A percentile compares a stretch with the other conserved stretches of the same genome.
Conservation (phyloP, 495 filamentous ascomycete genomes). For the Talaromyces wortmannii region DNA sequence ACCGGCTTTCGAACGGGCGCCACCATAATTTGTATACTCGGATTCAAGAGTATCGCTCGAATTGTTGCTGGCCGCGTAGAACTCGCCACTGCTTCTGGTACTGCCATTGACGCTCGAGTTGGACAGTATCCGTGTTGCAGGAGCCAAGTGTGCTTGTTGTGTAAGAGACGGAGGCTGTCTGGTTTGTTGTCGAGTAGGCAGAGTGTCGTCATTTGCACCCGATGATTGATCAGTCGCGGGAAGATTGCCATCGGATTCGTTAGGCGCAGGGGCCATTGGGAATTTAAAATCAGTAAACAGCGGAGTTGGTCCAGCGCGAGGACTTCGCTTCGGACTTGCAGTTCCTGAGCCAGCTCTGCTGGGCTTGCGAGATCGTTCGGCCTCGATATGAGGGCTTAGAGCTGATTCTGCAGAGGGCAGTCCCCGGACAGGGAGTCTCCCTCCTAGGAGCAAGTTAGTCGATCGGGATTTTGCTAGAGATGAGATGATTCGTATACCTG, state of each 20-base stretch:
- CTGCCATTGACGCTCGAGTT: constrained; percentile 55
- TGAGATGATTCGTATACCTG: constrained; percentile 27
- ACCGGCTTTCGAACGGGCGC: constrained; percentile 32
- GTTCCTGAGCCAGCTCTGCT: constrained; percentile 18
- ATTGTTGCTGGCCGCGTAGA: constrained; percentile 89
- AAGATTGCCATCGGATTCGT: constrained; percentile 17
- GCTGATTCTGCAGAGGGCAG: not conserved
- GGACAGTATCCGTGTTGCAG: constrained; percentile 66
- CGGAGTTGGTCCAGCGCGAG: constrained; percentile 28
- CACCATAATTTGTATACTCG: constrained; percentile 70
- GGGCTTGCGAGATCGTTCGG: constrained; percentile 15
- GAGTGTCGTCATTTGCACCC: constrained; percentile 14
- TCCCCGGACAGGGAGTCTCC: not conserved
- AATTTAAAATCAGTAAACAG: constrained; percentile 63
- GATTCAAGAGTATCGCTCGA: constrained; percentile 90
- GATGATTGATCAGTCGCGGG: constrained; percentile 31
- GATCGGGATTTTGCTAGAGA: not conserved
- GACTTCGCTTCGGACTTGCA: constrained; percentile 21
- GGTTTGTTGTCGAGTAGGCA: constrained; percentile 7
- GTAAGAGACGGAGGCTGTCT: constrained; percentile 13
- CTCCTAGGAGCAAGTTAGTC: constrained; percentile 1
- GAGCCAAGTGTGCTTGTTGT: constrained; percentile 45
- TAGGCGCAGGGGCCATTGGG: constrained; percentile 42
- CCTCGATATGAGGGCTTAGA: constrained; percentile 19
- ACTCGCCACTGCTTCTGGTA: constrained; percentile 81